A percentile compares a stretch with the other conserved stretches of the same genome.
These are phyloP conservation scores for Lecanicillium sp. DNA, from an alignment of 2,329 filamentous ascomycete species.

Conservation along the genomic window DNA sequence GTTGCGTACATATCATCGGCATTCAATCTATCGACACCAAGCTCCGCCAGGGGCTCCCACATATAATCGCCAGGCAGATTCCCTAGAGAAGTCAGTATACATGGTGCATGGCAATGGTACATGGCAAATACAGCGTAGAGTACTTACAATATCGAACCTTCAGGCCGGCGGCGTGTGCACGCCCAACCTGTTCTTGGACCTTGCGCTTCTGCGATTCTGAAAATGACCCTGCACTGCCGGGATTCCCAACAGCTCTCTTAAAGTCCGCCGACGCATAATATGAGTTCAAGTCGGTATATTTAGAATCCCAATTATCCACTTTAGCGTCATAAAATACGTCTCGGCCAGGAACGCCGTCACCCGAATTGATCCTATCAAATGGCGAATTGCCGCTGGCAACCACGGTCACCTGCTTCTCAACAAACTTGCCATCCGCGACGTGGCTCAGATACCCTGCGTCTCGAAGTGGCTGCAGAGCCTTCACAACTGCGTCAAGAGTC, in stretches of 20 bases:
- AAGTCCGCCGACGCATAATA: constrained; percentile 12
- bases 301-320: constrained; percentile 7
- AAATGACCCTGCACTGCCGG: constrained; percentile 6
- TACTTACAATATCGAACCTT: constrained; percentile 13
- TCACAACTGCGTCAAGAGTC: constrained; percentile 15
- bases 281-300: constrained; percentile 10
- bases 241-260: constrained; percentile 9
- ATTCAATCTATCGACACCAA: constrained; percentile 11
- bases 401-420: constrained; percentile 54
- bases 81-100: constrained; percentile 3
- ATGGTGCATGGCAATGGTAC: neutral
- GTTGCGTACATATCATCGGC: constrained; percentile 12
- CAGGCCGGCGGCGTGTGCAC: constrained; percentile 9
- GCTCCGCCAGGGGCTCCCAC: constrained; percentile 10
- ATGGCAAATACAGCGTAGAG: neutral
- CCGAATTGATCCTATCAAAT: constrained; percentile 10
- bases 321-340: constrained; percentile 10
- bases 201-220: constrained; percentile 8
- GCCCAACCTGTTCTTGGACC: constrained; percentile 8
- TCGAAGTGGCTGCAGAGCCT: constrained; percentile 47
- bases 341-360: constrained; percentile 8
- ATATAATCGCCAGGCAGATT: constrained; percentile 12
- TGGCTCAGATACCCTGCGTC: constrained; percentile 48
- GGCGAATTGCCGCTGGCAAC: constrained; percentile 54
- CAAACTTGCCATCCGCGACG: constrained; percentile 41